A percentile compares a stretch with the other conserved stretches of the same genome.
Conservation (phyloP, 805 yeast genomes). For the Wickerhamomyces chaumierensis region DNA sequence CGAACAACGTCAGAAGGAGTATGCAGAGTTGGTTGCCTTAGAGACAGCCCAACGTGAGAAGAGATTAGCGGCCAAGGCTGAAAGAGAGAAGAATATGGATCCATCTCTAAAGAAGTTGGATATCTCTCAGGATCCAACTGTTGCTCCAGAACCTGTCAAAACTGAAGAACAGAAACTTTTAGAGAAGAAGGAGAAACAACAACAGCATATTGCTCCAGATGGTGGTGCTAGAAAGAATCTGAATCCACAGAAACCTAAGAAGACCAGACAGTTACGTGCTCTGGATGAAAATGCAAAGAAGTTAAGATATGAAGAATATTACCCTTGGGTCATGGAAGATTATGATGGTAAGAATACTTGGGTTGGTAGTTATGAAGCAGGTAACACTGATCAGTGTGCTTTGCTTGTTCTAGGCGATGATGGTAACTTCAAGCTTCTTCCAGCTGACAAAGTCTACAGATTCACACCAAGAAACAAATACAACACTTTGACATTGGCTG, state of each 20-base stretch:
- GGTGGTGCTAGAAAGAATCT: constrained; percentile 73
- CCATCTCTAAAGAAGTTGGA: constrained; percentile 4
- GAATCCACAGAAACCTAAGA: constrained; percentile 55
- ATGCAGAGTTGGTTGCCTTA: constrained; percentile 24
- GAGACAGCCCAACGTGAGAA: constrained; percentile 22
- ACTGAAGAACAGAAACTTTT: constrained; percentile 27
- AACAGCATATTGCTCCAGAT: constrained; percentile 80
- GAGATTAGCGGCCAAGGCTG: constrained; percentile 11
- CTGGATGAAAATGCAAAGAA: constrained; percentile 77
- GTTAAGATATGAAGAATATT: constrained; percentile 88
- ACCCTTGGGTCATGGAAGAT: constrained; percentile 98
- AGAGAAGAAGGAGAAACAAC: constrained; percentile 22
- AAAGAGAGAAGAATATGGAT: constrained; percentile 7
- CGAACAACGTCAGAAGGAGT: constrained; percentile 47
- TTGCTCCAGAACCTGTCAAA: constrained; percentile 22
- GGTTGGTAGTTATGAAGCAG: constrained; percentile 94
- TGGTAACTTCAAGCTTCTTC: constrained; percentile 68
- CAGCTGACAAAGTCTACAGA: constrained; percentile 87
- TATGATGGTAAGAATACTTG: constrained; percentile 88
- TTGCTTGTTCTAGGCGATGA: constrained; percentile 68
- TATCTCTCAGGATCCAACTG: constrained; percentile 13
- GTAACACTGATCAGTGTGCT: constrained; percentile 73
- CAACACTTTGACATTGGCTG: constrained; percentile 88
- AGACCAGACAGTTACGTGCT: constrained; percentile 73
- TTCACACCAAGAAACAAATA: constrained; percentile 90